Conservation (phyloP, 495 filamentous ascomycete species). For the Haplographium delicatum region DNA sequence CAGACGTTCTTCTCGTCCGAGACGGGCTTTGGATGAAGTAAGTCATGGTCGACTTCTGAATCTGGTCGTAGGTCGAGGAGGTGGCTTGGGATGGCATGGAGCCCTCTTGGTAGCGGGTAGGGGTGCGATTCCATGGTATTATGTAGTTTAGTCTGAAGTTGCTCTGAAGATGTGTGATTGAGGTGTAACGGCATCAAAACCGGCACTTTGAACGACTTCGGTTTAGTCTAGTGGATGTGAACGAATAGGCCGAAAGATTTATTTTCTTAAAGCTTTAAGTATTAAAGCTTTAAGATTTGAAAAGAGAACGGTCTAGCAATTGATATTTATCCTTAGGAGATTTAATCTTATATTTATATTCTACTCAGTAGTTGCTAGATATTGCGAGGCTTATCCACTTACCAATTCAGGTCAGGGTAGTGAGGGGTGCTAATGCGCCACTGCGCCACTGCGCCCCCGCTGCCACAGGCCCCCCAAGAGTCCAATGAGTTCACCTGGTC, state of each 20-base stretch:
- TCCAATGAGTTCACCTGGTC: too few relatives aligned
- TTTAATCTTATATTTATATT: too few relatives aligned
- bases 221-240: neutral
- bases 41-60: constrained; percentile 37
- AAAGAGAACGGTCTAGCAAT: too few relatives aligned
- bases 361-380: too few relatives aligned
- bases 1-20: constrained; percentile 46
- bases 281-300: too few relatives aligned
- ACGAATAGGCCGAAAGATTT: neutral
- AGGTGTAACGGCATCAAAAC: neutral
- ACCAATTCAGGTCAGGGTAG: too few relatives aligned
- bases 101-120: constrained; percentile 31
- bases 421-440: too few relatives aligned
- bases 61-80: constrained; percentile 42
- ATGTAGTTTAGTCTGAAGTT: neutral
- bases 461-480: too few relatives aligned
- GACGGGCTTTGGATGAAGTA: constrained; percentile 37
- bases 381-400: too few relatives aligned
- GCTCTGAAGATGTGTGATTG: neutral
- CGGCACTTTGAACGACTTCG: neutral
- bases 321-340: too few relatives aligned
- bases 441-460: too few relatives aligned
- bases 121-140: neutral
- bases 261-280: too few relatives aligned
- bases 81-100: constrained; percentile 29